Evolutionary conservation across 2,329 filamentous ascomycete genomes (phyloP), one percentile per base, ranked within the genome.

Genomic region (Decorospora gaudefroyi): DNA sequence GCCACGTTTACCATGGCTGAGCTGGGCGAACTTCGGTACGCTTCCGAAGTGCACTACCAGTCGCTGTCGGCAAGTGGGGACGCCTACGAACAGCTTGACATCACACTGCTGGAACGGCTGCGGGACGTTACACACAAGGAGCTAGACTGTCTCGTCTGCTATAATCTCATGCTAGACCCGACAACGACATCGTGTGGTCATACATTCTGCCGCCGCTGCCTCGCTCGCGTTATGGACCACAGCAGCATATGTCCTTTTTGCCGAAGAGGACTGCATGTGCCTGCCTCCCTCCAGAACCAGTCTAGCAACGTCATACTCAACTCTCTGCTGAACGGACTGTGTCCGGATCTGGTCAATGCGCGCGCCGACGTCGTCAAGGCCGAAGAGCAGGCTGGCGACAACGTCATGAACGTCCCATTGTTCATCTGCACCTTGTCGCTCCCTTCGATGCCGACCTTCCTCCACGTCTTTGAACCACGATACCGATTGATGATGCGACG

Each of bases 401-500:
- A 79, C 3, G 81, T 83, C 7, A 75, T 82, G 12, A 80, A 84
- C 23, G 79, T 85, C 3, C 67, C 68, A 0, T 74, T 96, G 0
- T 96, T 96, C 57, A 80, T 95, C 21, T 93, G 88, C 70, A 90
- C 89, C 0, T 71, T 95, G 6, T 81, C 88, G 0, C 92, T 93
- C 57, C 91, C 91, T 1, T 77, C 79, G 1, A 90, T 92, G 82
- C 89, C 76, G 0, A 91, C 88, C 0, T 93, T 93, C 56, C 74
- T 96, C 3, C 88, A 95, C 59, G 82, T 96, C n/a, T 96, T 95
- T 63, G 91, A 96, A 67, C 88, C 88, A n/a, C 81, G 88, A 5
- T 96, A 96, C 65, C 83, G 89, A 6, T 76, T 93, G n/a, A 93
- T 96, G 89, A 86, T 96, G 25, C 80, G 86, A 32, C 82, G 90